Percentiles rank a stretch among this genome's conserved stretches.
Conservation (phyloP, 345 rosid species). For the Salix brachista region DNA sequence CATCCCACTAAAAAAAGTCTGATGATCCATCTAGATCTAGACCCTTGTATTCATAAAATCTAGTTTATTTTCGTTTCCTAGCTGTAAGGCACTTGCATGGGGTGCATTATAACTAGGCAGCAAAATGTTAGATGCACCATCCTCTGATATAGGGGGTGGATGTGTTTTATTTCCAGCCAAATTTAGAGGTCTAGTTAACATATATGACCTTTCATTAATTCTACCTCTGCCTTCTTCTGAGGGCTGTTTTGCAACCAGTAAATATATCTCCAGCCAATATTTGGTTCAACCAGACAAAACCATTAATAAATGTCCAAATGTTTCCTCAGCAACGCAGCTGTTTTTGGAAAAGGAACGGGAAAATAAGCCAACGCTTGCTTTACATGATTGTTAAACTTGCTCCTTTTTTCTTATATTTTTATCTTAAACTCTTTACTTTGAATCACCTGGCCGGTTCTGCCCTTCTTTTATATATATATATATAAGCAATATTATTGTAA, state of each 20-base stretch:
- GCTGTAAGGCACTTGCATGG: constrained; percentile 47
- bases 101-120: constrained; percentile 13
- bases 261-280: background rate
- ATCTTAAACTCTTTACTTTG: background rate
- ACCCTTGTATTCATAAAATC: background rate
- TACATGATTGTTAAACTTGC: background rate
- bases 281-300: background rate
- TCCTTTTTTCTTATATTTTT: background rate
- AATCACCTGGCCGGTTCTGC: background rate
- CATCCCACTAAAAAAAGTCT: constrained; percentile 33
- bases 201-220: constrained; percentile 1
- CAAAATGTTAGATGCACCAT: constrained; percentile 9
- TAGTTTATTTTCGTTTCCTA: constrained; percentile 22
- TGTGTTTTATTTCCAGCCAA: constrained; percentile 17
- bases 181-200: background rate
- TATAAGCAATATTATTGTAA: background rate
- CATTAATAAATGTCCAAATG: constrained; percentile 5
- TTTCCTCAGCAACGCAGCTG: constrained; percentile 12
- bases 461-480: background rate
- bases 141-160: constrained; percentile 17
- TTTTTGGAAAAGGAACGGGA: background rate
- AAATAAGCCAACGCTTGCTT: background rate
- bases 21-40: constrained; percentile 29
- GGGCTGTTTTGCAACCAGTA: constrained; percentile 10
- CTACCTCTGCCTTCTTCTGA: background rate